Base-by-base conservation (phyloP, 2,329 filamentous ascomycete species). In the Ascochyta fabae region DNA sequence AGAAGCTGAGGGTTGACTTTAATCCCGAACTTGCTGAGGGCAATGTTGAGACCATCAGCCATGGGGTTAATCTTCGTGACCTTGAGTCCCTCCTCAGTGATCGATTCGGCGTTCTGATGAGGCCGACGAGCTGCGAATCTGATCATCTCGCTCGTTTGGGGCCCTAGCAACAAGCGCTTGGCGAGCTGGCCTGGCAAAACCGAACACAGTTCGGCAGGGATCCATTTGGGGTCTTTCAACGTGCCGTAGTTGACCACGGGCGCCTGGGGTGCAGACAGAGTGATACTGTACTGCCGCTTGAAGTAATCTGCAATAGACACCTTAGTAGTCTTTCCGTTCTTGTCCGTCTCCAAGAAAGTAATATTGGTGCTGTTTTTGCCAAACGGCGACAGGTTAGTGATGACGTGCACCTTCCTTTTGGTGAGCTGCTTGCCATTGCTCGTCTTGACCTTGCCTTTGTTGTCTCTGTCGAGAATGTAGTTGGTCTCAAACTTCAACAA, bases 1-100 rank as follows among this genome's bases (percentile, higher is more conserved):
- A 96, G 79, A 31, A 96, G 80, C 1, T 79, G 74, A 12, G 83
- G 81, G 6, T 78, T 80, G 3, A 92, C 81, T 1, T 76, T 75
- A 57, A 96, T 79, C 5, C 88, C 88, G 58, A 92, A 95, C 2
- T 79, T 69, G 5, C 26, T 62, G 40, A 73, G 53, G 15, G 61
- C 44, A 1, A 58, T 59, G 36, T 71, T 70, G 27, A 68, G 31
- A 2, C 63, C 65, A 13, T 69, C 55, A 0, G 56, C 53, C 1
- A 64, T 33, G 2, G 68, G 66, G 4, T 57, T 50, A 44, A 74
- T 65, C 40, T 67, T 68, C 6, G 62, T 54, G 1, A 75, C 65
- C n/a, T 62, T 29, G 1, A 72, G 48, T 8, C 72, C 70, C 26
- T 69, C 50, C 2, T 52, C 48, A 4, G 61, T 60, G 43, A 74